Evolutionary conservation across 805 yeast genomes (phyloP), one percentile per base, ranked within the genome.

Genomic region (Lipomyces oligophaga): DNA sequence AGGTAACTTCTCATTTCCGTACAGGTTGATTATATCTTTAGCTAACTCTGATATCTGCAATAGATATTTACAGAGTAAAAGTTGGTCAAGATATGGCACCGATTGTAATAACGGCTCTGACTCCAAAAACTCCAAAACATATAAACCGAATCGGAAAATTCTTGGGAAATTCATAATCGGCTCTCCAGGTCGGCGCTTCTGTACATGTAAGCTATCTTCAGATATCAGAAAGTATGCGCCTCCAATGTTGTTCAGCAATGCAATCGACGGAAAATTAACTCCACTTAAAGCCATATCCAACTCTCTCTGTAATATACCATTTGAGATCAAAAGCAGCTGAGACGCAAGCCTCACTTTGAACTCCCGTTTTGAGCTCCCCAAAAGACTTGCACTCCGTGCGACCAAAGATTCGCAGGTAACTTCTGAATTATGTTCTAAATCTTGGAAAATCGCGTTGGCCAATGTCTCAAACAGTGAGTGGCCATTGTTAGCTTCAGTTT

Each of bases 1-100:
- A 19, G 48, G 42, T 3, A 47, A n/a, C 13, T 11, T 20, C 4
- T 33, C 20, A 10, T 36, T 16, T 4, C 50, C 50, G 21, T 44
- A 24, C 5, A 5, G 30, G 21, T 39, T 49, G 11, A 49, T 47
- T n/a, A 31, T 27, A 16, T 52, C 56, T 25, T 52, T 52, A 1
- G 55, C 53, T 5, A 52, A 30, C 26, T 52, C 55, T 3, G 49
- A 42, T 3, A 25, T 21, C 16, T 52, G 38, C 31, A 44, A 54
- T 31, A 52, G 24, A 6, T 20, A 25, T 3, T 42, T 10, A 21
- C 44, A 45, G 5, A 37, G 31, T 8, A 28, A 25, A 2, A 42
- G 38, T 19, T 45, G 54, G 10, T 25, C 33, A 4, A 22, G 13
- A 10, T 40, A 33, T 3, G 50, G 27, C 28, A 52, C 34, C 30